Evolutionary conservation across 176 grass and related monocot species (phyloP), one percentile per base, ranked within the genome.

Genomic region (Miscanthus lutarioriparius): DNA sequence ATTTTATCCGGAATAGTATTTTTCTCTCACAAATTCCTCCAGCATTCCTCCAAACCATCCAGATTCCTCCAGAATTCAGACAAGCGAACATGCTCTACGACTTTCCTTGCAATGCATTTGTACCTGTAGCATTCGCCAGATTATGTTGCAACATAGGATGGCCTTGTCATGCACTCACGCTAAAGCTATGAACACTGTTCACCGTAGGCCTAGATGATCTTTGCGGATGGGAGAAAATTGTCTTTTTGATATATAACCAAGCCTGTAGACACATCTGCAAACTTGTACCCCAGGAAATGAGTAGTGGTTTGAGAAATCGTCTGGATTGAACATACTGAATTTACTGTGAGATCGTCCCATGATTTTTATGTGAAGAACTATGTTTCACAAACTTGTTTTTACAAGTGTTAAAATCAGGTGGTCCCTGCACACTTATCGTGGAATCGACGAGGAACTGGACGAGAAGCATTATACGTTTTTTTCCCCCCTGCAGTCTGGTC

Each of bases 191-290:
- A 22, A 15, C 4, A 25, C 3, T 39, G 53, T 53, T 49, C 30
- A 63, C 22, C 0, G 16, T 51, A 83, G 73, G n/a, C 39, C 23
- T 78, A 79, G 58, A 72, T 17, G 11, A 83, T 83, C 64, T 14
- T 23, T 23, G 39, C 1, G 4, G 67, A 40, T 47, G n/a, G 11
- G 35, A 48, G 23, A 30, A 66, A 40, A 49, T 15, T 67, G 1
- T 23, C 66, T 19, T 56, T 79, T 67, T 74, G 58, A 22, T 79
- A 27, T 63, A 30, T 33, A 67, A 7, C 10, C 58, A 66, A 66
- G 45, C 3, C 19, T 53, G 10, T 15, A 22, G 6, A 16, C 6
- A 28, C 47, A 16, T 9, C 19, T 41, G 20, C 20, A 7, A 16
- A 12, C 7, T 35, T 44, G 32, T 80, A 61, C 26, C 27, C 63